A percentile compares a stretch with the other conserved stretches of the same genome.
phyloP scores from a whole-genome alignment of 2,329 filamentous ascomycete species.

The Nigrospora sphaerica region DNA sequence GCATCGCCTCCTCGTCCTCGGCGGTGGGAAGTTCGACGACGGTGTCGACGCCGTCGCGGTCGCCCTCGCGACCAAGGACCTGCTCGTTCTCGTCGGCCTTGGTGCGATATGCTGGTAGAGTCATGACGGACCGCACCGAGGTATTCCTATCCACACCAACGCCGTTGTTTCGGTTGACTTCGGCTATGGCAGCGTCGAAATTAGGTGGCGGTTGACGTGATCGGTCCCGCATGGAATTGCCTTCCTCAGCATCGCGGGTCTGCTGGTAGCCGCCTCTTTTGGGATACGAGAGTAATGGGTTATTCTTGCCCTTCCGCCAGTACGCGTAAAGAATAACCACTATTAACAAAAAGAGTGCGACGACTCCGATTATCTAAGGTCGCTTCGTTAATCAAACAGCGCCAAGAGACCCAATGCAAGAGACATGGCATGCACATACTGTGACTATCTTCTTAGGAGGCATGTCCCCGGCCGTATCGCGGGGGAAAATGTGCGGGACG shows the following conservation, averaged over 20 bases:
- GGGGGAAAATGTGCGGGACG: neutral
- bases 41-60: constrained; percentile 83
- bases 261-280: constrained; percentile 24
- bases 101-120: constrained; percentile 75
- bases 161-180: constrained; percentile 12
- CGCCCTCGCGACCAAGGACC: constrained; percentile 81
- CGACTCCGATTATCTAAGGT: no score
- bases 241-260: constrained; percentile 8
- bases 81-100: constrained; percentile 69
- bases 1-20: constrained; percentile 69
- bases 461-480: neutral
- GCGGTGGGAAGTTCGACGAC: constrained; percentile 78
- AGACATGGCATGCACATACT: no score
- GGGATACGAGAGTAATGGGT: constrained; percentile 1
- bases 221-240: neutral
- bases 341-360: no score
- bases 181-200: constrained; percentile 14
- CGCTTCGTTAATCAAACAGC: no score
- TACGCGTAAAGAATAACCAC: no score
- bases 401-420: no score
- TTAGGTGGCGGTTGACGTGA: constrained; percentile 1
- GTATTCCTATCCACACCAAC: constrained; percentile 67
- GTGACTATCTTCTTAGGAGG: no score
- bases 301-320: no score
- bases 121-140: constrained; percentile 89